Conservation (phyloP, 805 yeast species). For the Candida dajiaensis region DNA sequence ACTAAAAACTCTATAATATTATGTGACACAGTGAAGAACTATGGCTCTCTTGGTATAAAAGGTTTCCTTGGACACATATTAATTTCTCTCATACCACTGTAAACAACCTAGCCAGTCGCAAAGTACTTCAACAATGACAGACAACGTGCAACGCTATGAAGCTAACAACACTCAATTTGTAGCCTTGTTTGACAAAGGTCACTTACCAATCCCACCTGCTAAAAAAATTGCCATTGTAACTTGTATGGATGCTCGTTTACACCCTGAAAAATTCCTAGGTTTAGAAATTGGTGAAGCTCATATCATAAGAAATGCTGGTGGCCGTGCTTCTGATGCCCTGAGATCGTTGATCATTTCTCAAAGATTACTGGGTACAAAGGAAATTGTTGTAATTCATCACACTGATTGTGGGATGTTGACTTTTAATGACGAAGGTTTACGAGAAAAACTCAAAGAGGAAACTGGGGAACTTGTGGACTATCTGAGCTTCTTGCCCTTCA, state of each 20-base stretch:
- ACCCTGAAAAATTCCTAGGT: conserved; percentile 4
- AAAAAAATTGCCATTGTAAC: conserved; percentile 30
- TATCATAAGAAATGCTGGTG: conserved; percentile 40
- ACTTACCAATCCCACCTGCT: conserved; percentile 30
- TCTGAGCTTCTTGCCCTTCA: conserved; percentile 29
- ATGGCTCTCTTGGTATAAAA: too few species aligned
- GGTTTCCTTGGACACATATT: too few species aligned
- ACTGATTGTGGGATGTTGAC: conserved; percentile 42
- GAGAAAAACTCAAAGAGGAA: conserved; percentile 27
- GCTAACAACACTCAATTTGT: conserved; percentile 2
- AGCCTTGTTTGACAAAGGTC: conserved; percentile 1
- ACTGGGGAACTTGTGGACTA: conserved; percentile 19
- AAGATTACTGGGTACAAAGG: conserved; percentile 33
- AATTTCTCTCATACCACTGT: too few species aligned
- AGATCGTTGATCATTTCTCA: conserved; percentile 36
- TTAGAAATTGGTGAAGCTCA: conserved; percentile 39
- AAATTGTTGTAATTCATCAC: conserved; percentile 34
- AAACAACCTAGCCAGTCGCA: too few species aligned
- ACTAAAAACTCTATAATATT: too few species aligned
- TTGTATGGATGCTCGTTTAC: conserved; percentile 23
- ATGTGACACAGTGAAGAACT: too few species aligned
- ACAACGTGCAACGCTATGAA: conserved; percentile 1
- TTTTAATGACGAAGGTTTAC: conserved; percentile 28
- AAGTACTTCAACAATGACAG: not conserved
- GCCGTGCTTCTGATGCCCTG: conserved; percentile 35